These are phyloP conservation scores for grape (Vitis vinifera) DNA, from an alignment of 164 flowering plant genomes.

Conservation along the genomic window DNA sequence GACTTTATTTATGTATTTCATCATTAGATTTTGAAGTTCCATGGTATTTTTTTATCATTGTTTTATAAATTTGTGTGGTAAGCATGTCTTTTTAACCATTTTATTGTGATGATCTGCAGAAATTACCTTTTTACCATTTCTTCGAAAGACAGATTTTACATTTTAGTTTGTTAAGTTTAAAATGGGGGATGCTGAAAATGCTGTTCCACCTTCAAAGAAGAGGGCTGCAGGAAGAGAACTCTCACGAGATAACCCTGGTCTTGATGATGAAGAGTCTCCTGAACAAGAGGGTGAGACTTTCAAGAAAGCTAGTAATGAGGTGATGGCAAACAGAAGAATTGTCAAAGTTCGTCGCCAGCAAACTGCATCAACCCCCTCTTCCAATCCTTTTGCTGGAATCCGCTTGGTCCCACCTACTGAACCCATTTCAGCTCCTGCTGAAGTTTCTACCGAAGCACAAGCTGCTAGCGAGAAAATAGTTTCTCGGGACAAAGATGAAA, in stretches of 20 bases:
- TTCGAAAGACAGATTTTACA: neutral
- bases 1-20: too few relatives aligned
- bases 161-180: neutral
- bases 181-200: slow-evolving; percentile 73
- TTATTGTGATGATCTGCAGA: slow-evolving; percentile 11
- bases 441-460: slow-evolving; percentile 22
- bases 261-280: slow-evolving; percentile 66
- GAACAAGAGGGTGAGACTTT: slow-evolving; percentile 80
- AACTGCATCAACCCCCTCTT: slow-evolving; percentile 50
- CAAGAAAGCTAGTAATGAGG: slow-evolving; percentile 87
- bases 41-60: too few relatives aligned
- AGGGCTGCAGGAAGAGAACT: slow-evolving; percentile 86
- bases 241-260: slow-evolving; percentile 76
- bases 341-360: slow-evolving; percentile 78
- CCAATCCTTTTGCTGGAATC: slow-evolving; percentile 84
- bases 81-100: neutral
- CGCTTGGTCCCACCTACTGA: slow-evolving; percentile 50
- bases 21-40: too few relatives aligned
- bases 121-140: neutral
- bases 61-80: neutral
- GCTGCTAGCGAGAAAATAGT: slow-evolving; percentile 23
- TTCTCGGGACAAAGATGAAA: slow-evolving; percentile 23
- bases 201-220: slow-evolving; percentile 75
- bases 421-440: slow-evolving; percentile 18
- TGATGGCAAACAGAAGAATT: slow-evolving; percentile 81